Conservation (phyloP, 495 filamentous ascomycete genomes). For the Paragyromitra xinjiangensis region DNA sequence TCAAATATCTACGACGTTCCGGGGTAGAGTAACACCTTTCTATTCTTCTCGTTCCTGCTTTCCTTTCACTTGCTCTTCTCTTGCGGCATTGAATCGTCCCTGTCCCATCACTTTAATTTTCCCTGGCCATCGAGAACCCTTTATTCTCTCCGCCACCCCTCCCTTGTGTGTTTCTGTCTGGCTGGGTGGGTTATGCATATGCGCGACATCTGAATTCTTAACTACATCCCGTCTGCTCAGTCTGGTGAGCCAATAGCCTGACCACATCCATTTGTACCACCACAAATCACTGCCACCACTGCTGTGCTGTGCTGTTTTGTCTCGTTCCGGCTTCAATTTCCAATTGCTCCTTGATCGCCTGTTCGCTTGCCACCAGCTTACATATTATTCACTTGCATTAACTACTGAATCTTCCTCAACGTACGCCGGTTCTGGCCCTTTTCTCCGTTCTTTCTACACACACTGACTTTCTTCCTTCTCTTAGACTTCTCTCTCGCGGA, state of each 20-base stretch:
- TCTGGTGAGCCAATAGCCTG: not conserved
- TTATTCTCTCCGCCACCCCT: constrained; percentile 6
- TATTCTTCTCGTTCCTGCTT: constrained; percentile 19
- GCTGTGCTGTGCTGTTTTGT: constrained; percentile 41
- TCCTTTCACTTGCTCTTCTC: not conserved
- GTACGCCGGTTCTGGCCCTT: constrained; percentile 4
- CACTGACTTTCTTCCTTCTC: constrained; percentile 22
- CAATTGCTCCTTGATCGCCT: constrained; percentile 12
- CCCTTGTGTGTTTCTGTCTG: constrained; percentile 7
- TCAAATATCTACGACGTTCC: constrained; percentile 9
- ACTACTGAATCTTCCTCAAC: constrained; percentile 11
- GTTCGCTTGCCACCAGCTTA: constrained; percentile 29
- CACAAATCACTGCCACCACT: constrained; percentile 8
- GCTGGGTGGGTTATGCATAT: constrained; percentile 32
- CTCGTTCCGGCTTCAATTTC: constrained; percentile 24
- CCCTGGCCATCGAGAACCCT: not conserved
- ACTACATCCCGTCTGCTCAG: constrained; percentile 23
- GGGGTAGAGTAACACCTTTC: constrained; percentile 17
- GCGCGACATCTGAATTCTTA: constrained; percentile 47
- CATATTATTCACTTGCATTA: constrained; percentile 29
- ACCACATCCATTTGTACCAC: constrained; percentile 3
- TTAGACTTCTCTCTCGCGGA: constrained; percentile 3
- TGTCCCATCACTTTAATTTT: not conserved
- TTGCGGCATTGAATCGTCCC: constrained; percentile 5
- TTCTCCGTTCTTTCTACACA: constrained; percentile 15